Evolutionary conservation across 208 protist species (phyloP).

Genomic region (Crithidia fasciculata): DNA sequence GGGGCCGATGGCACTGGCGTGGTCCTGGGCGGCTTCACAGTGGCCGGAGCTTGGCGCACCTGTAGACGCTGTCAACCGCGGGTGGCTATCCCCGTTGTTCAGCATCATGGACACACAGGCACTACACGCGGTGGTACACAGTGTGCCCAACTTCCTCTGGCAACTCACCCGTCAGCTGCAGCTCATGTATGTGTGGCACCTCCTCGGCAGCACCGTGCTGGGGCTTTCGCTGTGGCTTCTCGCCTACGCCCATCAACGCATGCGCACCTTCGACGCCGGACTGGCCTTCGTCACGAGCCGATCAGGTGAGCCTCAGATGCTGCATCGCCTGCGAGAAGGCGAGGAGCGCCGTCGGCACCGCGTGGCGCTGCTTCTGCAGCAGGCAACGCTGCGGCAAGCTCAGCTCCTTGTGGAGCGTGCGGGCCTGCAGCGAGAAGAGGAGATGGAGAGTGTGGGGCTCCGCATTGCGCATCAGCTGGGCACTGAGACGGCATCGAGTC

Average conservation of each 20-base stretch:
- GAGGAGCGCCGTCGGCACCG: neutral
- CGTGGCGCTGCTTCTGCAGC: neutral
- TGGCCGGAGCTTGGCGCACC: no score
- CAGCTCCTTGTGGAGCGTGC: neutral
- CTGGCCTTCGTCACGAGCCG: constrained; percentile 16
- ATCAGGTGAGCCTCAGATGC: constrained; percentile 7
- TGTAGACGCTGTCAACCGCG: no score
- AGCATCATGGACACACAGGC: no score
- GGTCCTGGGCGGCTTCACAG: neutral
- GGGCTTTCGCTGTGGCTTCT: constrained; percentile 29
- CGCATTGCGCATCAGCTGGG: no score
- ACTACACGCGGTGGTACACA: neutral
- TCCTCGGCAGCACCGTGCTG: constrained; percentile 18
- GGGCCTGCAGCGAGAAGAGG: neutral
- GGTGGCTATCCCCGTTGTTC: no score
- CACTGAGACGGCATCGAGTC: no score
- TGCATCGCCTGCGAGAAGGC: constrained; percentile 1
- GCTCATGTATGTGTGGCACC: constrained; percentile 29
- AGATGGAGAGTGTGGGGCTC: no score
- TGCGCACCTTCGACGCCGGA: constrained; percentile 19
- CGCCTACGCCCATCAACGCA: constrained; percentile 11
- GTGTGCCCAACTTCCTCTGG: neutral
- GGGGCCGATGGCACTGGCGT: neutral
- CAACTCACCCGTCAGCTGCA: constrained; percentile 12
- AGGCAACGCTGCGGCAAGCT: neutral